Evolutionary conservation across 495 filamentous ascomycete genomes (phyloP).

Genomic region (Pyrenopolyporus hunteri): DNA sequence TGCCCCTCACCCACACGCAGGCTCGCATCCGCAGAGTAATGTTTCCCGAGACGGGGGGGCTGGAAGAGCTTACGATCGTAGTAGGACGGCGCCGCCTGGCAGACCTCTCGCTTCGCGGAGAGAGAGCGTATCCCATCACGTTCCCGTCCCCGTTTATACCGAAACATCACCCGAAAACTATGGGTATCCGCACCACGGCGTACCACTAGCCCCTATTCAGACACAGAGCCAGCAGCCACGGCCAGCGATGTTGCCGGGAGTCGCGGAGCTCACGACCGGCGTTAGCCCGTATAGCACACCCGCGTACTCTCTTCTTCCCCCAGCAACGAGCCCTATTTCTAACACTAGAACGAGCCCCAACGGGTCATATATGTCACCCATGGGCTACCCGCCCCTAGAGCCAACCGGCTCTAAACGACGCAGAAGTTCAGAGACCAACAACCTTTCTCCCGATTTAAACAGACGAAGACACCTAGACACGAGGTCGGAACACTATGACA

Average conservation of each 20-base stretch:
- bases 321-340: conserved; percentile 45
- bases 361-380: conserved; percentile 46
- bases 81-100: conserved; percentile 20
- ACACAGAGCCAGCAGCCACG: conserved; percentile 38
- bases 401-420: conserved; percentile 46
- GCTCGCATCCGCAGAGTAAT: conserved; percentile 56
- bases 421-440: conserved; percentile 49
- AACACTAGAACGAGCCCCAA: conserved; percentile 50
- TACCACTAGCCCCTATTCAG: conserved; percentile 54
- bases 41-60: conserved; percentile 46
- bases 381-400: conserved; percentile 47
- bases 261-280: conserved; percentile 62
- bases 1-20: no score
- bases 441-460: conserved; percentile 48
- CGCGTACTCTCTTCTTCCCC: conserved; percentile 53
- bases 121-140: conserved; percentile 51
- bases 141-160: conserved; percentile 47
- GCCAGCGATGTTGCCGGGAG: conserved; percentile 54
- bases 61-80: conserved; percentile 46
- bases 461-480: conserved; percentile 51
- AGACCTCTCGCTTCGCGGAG: conserved; percentile 48
- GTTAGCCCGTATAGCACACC: conserved; percentile 60
- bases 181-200: conserved; percentile 34
- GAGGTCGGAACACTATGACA: conserved; percentile 35
- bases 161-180: conserved; percentile 43